Conservation (phyloP, 805 yeast genomes). For the Nakazawaea pomicola region DNA sequence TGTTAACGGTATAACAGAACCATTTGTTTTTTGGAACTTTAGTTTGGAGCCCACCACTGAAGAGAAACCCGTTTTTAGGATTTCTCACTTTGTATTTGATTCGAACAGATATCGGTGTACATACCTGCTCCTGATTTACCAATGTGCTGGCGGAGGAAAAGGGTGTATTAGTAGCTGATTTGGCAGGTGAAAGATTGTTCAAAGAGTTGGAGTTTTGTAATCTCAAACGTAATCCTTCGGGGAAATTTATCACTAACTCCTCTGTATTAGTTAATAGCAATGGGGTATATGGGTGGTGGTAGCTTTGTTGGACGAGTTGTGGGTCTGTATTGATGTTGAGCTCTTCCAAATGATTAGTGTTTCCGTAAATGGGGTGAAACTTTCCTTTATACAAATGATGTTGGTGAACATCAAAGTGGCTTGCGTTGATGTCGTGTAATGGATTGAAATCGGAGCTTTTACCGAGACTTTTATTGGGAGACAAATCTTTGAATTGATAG, state of each 20-base stretch:
- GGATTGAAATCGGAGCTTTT: slow-evolving; percentile 19
- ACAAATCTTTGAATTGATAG: slow-evolving; percentile 23
- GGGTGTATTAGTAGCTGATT: slow-evolving; percentile 30
- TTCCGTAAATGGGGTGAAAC: slow-evolving; percentile 49
- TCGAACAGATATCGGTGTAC: slow-evolving; percentile 67
- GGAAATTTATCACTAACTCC: slow-evolving; percentile 59
- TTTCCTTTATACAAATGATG: slow-evolving; percentile 55
- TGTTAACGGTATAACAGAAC: slow-evolving; percentile 84
- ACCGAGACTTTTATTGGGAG: not conserved
- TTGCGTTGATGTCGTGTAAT: slow-evolving; percentile 37
- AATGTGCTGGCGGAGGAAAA: slow-evolving; percentile 23
- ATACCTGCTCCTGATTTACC: slow-evolving; percentile 41
- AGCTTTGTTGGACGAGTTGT: slow-evolving; percentile 14
- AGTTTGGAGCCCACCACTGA: slow-evolving; percentile 57
- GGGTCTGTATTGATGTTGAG: slow-evolving; percentile 25
- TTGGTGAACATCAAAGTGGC: slow-evolving; percentile 40
- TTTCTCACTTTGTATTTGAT: slow-evolving; percentile 62
- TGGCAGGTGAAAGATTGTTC: slow-evolving; percentile 29
- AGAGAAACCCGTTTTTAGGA: slow-evolving; percentile 70
- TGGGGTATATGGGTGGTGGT: slow-evolving; percentile 17
- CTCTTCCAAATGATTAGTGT: slow-evolving; percentile 27
- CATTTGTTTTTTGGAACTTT: slow-evolving; percentile 45
- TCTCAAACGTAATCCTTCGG: slow-evolving; percentile 59
- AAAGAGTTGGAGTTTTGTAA: slow-evolving; percentile 44
- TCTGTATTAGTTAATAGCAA: slow-evolving; percentile 43